Evolutionary conservation across 1,284 basidiomycete genomes (phyloP).

Genomic region (Malassezia pachydermatis): DNA sequence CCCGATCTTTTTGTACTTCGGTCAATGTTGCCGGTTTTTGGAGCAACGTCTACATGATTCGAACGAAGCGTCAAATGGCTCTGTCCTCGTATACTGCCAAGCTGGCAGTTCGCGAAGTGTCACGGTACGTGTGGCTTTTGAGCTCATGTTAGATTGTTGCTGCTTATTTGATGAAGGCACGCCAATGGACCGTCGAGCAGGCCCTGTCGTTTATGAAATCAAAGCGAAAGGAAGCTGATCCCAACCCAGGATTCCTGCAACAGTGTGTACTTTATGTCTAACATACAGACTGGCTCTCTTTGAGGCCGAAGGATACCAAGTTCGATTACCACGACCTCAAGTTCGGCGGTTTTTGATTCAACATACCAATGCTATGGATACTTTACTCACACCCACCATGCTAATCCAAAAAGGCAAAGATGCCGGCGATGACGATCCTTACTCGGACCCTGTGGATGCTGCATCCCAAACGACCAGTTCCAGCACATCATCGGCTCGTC

Average conservation of each 20-base stretch:
- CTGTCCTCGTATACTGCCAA: constrained; percentile 49
- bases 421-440: constrained; percentile 19
- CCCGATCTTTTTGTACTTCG: constrained; percentile 47
- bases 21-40: constrained; percentile 40
- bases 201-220: constrained; percentile 40
- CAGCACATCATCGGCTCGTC: constrained; percentile 20
- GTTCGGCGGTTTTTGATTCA: constrained; percentile 49
- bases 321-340: constrained; percentile 46
- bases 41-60: constrained; percentile 26
- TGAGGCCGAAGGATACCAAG: constrained; percentile 43
- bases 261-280: constrained; percentile 23
- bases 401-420: neutral
- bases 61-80: too few species aligned
- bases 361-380: constrained; percentile 36
- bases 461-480: neutral
- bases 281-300: constrained; percentile 41
- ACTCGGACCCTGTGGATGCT: constrained; percentile 20
- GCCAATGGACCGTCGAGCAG: constrained; percentile 32
- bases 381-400: constrained; percentile 7
- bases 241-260: constrained; percentile 46
- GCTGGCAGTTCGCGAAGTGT: constrained; percentile 48
- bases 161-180: constrained; percentile 48
- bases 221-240: constrained; percentile 37
- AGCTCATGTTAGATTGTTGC: constrained; percentile 32
- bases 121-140: constrained; percentile 12